These are phyloP conservation scores for Piromyces sp. DNA, from an alignment of 192 early-diverging fungal genomes.

Conservation along the genomic window DNA sequence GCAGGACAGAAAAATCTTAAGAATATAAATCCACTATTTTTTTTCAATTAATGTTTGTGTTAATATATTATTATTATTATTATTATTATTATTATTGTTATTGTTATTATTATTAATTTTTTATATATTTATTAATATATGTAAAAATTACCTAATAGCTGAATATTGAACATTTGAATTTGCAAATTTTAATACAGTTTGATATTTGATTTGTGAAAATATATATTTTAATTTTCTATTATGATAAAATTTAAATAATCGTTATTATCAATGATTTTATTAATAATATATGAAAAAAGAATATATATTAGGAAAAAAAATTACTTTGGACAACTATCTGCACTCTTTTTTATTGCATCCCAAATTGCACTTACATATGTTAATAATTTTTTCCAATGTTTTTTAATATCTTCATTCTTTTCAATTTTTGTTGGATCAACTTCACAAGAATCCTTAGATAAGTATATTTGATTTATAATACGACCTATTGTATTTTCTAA, in stretches of 20 bases:
- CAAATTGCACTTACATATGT: conserved; percentile 13
- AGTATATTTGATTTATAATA: conserved; percentile 32
- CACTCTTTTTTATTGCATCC: conserved; percentile 13
- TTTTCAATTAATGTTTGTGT: no score
- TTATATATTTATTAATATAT: no score
- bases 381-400: conserved; percentile 13
- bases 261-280: conserved; percentile 5
- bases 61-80: no score
- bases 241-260: background rate
- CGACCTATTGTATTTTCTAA: conserved; percentile 45
- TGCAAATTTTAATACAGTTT: conserved; percentile 5
- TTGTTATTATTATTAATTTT: no score
- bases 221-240: conserved; percentile 3
- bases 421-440: conserved; percentile 32
- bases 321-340: conserved; percentile 15
- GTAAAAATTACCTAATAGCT: conserved; percentile 7
- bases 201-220: conserved; percentile 9
- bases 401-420: conserved; percentile 7
- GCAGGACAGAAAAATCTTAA: conserved; percentile 39
- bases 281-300: conserved; percentile 2
- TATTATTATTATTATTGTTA: no score
- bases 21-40: conserved; percentile 26
- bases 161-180: conserved; percentile 1
- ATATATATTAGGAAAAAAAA: background rate
- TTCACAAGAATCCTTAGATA: conserved; percentile 33